These are phyloP conservation scores for Kodamaea lidongshanica DNA, from an alignment of 805 yeast genomes.

Conservation along the genomic window DNA sequence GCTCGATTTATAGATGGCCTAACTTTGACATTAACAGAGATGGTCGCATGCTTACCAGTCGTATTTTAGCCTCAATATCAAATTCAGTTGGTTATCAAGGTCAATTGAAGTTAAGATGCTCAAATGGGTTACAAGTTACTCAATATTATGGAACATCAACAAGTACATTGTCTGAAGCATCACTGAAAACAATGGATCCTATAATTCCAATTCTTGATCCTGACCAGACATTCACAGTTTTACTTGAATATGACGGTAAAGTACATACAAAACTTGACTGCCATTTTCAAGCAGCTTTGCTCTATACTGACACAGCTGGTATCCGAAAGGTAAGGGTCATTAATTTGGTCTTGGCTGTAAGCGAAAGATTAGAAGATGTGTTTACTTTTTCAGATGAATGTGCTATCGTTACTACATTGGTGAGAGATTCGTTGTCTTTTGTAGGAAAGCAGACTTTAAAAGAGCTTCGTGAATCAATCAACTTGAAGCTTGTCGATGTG, in stretches of 20 bases:
- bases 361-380: slow-evolving; percentile 65
- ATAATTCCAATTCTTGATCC: slow-evolving; percentile 57
- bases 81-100: slow-evolving; percentile 69
- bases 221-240: slow-evolving; percentile 62
- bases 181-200: slow-evolving; percentile 46
- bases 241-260: slow-evolving; percentile 72
- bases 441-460: slow-evolving; percentile 33
- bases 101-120: slow-evolving; percentile 76
- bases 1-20: slow-evolving; percentile 57
- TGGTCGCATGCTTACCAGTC: slow-evolving; percentile 57
- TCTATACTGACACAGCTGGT: slow-evolving; percentile 77
- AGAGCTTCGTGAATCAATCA: slow-evolving; percentile 36
- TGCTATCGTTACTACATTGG: slow-evolving; percentile 33
- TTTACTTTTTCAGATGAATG: slow-evolving; percentile 74
- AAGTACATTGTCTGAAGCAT: slow-evolving; percentile 10
- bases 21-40: slow-evolving; percentile 65
- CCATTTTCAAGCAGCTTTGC: slow-evolving; percentile 84
- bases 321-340: slow-evolving; percentile 79
- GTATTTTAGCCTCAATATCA: slow-evolving; percentile 47
- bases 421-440: slow-evolving; percentile 36
- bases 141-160: slow-evolving; percentile 59
- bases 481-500: slow-evolving; percentile 37
- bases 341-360: slow-evolving; percentile 75
- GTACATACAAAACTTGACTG: slow-evolving; percentile 67
- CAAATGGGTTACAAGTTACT: slow-evolving; percentile 77